Evolutionary conservation across 1,139 yeast species (phyloP).

Genomic region (Kurtzmaniella quercitrusa): DNA sequence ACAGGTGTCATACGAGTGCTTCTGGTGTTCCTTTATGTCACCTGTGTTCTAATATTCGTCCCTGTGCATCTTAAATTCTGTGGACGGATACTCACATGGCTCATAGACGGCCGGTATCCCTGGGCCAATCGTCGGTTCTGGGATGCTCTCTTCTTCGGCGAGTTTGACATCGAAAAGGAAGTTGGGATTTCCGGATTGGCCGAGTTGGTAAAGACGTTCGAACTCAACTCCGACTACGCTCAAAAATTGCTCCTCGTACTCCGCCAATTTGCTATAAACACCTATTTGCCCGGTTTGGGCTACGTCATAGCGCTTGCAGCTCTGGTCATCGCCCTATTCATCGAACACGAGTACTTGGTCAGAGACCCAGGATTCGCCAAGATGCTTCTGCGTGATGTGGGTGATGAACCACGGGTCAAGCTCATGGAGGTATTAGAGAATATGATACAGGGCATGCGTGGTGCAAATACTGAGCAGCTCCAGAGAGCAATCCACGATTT

Average conservation of each 20-base stretch:
- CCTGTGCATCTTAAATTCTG: conserved; percentile 55
- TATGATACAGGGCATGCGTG: conserved; percentile 24
- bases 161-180: conserved; percentile 11
- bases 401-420: conserved; percentile 48
- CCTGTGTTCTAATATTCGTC: conserved; percentile 46
- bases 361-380: conserved; percentile 63
- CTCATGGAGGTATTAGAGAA: conserved; percentile 36
- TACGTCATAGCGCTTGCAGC: conserved; percentile 35
- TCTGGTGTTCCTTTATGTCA: conserved; percentile 30
- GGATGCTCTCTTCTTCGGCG: conserved; percentile 49
- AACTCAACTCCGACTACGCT: neutral
- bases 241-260: neutral
- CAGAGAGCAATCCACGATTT: conserved; percentile 16
- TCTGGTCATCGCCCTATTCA: conserved; percentile 45
- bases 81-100: conserved; percentile 51
- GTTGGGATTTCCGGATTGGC: neutral
- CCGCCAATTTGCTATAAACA: conserved; percentile 13
- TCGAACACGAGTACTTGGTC: conserved; percentile 69
- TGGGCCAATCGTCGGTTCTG: conserved; percentile 26
- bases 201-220: conserved; percentile 10
- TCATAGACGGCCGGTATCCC: conserved; percentile 50
- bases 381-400: conserved; percentile 51
- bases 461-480: conserved; percentile 17
- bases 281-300: conserved; percentile 39
- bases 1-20: conserved; percentile 20